Conservation (phyloP, 2,329 filamentous ascomycete species). For the Trichophyton equinum region DNA sequence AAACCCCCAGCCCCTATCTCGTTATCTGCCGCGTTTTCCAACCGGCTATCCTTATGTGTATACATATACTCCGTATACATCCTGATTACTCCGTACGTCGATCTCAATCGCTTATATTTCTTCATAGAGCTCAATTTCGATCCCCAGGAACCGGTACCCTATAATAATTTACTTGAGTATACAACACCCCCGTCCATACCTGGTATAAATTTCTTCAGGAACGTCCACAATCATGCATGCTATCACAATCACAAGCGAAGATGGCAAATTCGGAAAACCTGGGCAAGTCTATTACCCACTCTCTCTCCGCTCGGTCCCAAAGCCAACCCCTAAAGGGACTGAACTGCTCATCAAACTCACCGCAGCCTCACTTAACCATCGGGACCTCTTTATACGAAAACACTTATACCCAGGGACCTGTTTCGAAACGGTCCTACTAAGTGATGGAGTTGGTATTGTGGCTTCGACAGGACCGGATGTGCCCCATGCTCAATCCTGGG, state of each 20-base stretch:
- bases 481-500: slow-evolving; percentile 41
- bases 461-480: slow-evolving; percentile 47
- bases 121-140: neutral
- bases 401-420: slow-evolving; percentile 78
- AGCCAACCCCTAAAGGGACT: slow-evolving; percentile 49
- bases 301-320: slow-evolving; percentile 46
- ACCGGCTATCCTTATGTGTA: neutral
- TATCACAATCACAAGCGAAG: slow-evolving; percentile 39
- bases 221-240: slow-evolving; percentile 21
- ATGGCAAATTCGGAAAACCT: slow-evolving; percentile 56
- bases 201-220: neutral
- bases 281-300: slow-evolving; percentile 61
- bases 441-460: slow-evolving; percentile 71
- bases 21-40: neutral
- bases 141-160: neutral
- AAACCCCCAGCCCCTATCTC: neutral
- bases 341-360: slow-evolving; percentile 65
- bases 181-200: neutral
- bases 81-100: neutral
- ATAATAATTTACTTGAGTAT: neutral
- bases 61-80: neutral
- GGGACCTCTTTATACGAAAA: slow-evolving; percentile 87
- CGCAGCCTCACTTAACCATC: slow-evolving; percentile 81
- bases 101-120: neutral
- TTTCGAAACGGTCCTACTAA: slow-evolving; percentile 64